Evolutionary conservation across 1,284 basidiomycete species (phyloP).

Genomic region (Tilletia walkeri): DNA sequence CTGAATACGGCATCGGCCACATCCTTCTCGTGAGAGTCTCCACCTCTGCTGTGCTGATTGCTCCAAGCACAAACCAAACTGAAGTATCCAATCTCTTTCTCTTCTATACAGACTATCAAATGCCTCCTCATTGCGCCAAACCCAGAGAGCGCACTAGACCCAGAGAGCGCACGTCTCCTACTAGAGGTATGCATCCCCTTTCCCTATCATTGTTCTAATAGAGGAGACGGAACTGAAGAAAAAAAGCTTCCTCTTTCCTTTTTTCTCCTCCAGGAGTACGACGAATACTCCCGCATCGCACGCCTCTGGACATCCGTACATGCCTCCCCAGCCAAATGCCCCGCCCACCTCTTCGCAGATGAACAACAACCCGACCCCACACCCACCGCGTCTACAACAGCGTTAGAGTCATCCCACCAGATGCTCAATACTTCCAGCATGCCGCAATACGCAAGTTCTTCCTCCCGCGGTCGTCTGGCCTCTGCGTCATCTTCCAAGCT

Average conservation of each 20-base stretch:
- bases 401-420: too few relatives aligned
- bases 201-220: too few relatives aligned
- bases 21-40: constrained; percentile 67
- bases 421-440: too few relatives aligned
- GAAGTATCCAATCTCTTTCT: neutral
- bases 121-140: constrained; percentile 94
- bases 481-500: neutral
- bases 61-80: neutral
- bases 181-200: constrained; percentile 58
- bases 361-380: neutral
- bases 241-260: too few relatives aligned
- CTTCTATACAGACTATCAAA: constrained; percentile 63
- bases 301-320: constrained; percentile 80
- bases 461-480: too few relatives aligned
- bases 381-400: too few relatives aligned
- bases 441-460: too few relatives aligned
- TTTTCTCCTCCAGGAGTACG: too few relatives aligned
- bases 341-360: constrained; percentile 35
- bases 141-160: constrained; percentile 89
- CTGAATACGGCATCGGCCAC: constrained; percentile 82
- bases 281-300: constrained; percentile 78
- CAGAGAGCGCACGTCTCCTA: constrained; percentile 86
- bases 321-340: constrained; percentile 62
- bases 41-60: neutral
- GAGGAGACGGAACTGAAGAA: too few relatives aligned